Conservation (phyloP, 768 basidiomycete species). For the Rhizopogon roseolus region DNA sequence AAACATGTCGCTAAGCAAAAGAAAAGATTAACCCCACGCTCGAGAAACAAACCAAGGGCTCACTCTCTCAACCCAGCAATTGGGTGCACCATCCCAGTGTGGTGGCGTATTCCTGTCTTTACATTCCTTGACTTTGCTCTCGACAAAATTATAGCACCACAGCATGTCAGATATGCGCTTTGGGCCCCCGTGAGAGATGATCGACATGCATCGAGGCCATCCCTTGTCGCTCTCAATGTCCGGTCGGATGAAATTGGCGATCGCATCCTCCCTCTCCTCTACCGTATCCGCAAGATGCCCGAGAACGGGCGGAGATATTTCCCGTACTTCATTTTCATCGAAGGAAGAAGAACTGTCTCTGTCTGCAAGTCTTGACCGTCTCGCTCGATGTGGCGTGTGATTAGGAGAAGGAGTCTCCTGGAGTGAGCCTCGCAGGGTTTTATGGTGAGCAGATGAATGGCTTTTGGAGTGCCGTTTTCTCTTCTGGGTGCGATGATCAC, state of each 20-base stretch:
- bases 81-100: conserved; percentile 31
- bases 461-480: neutral
- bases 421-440: neutral
- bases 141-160: conserved; percentile 49
- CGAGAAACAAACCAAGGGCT: conserved; percentile 6
- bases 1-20: conserved; percentile 39
- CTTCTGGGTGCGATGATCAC: conserved; percentile 10
- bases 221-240: conserved; percentile 39
- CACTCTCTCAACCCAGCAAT: conserved; percentile 42
- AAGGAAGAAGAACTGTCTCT: neutral
- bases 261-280: conserved; percentile 36
- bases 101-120: conserved; percentile 39
- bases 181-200: conserved; percentile 31
- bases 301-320: conserved; percentile 18
- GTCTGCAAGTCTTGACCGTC: neutral
- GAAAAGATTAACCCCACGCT: neutral
- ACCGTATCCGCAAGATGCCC: conserved; percentile 27
- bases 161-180: conserved; percentile 38
- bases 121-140: conserved; percentile 42
- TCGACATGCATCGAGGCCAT: conserved; percentile 41
- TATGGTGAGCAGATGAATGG: neutral
- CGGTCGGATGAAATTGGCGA: conserved; percentile 39
- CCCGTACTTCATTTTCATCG: neutral
- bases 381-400: neutral
- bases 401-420: neutral